Base-by-base conservation (phyloP, 495 filamentous ascomycete species). In the Delitschia confertaspora region DNA sequence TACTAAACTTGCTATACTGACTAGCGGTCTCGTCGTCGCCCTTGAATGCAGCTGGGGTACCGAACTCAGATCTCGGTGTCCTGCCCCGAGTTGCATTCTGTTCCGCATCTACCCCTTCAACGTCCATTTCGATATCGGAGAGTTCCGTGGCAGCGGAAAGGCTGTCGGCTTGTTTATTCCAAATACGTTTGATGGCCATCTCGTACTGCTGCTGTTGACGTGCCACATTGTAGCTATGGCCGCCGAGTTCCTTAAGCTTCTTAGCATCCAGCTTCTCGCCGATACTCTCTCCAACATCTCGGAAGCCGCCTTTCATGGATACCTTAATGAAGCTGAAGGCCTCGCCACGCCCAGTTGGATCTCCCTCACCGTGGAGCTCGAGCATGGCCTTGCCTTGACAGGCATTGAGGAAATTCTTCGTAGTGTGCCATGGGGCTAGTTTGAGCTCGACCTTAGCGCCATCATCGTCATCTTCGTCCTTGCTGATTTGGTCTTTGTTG, bases 241-340 rank as follows among this genome's bases (percentile, higher is more conserved):
- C 89, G 24, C 88, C 86, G 47, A 88, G 84, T 19, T 91, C 88
- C 56, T 93, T 93, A 42, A 82, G 71, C 51, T 83, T 76, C 48
- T 82, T 74, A n/a, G 78, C 79, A 41, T 85, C 83, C 27, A 93
- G 76, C 45, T 85, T 93, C 35, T 93, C 85, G 27, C 82, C 74
- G 2, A 86, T 83, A 52, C 86, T 89, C 55, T 95, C 86, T 7
- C 89, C 83, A 44, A 86, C 72, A 22, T 87, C 83, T 54, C 93
- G 85, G 65, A 91, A 99, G 2, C 91, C 91, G 33, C 91, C 91
- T 62, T 99, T 99, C 91, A 99, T 99, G 9, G 85, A 93, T 0
- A 86, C 95, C 55, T 88, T 84, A 52, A 99, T 82, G 60, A 95
- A 94, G 60, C 82, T 95, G 67, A 95, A 89, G 2, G 85, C 91